A percentile compares a stretch with the other conserved stretches of the same genome.
These are phyloP conservation scores for Trichocladium antarcticum DNA, from an alignment of 495 filamentous ascomycete genomes.

Conservation along the genomic window DNA sequence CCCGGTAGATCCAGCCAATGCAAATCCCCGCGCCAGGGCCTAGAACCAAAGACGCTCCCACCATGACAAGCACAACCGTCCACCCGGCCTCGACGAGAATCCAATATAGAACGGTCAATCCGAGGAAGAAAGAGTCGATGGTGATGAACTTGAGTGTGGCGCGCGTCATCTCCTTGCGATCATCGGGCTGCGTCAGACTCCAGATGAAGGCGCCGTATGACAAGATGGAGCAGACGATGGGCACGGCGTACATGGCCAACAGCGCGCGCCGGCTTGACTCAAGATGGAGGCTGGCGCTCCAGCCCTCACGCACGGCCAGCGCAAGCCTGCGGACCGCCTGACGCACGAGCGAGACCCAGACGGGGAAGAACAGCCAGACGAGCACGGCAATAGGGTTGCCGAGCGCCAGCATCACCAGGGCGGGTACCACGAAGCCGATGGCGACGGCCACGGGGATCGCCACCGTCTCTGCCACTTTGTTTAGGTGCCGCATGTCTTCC, in stretches of 20 bases:
- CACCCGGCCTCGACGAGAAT: constrained; percentile 30
- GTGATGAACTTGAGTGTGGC: constrained; percentile 26
- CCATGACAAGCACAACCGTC: constrained; percentile 21
- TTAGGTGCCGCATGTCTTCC: constrained; percentile 27
- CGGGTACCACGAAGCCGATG: constrained; percentile 28
- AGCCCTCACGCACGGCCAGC: constrained; percentile 5
- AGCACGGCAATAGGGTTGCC: constrained; percentile 62
- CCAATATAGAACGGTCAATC: constrained; percentile 33
- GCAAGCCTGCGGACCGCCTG: constrained; percentile 18
- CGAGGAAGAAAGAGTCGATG: constrained; percentile 27
- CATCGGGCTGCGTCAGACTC: constrained; percentile 23
- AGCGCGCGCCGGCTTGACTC: constrained; percentile 22
- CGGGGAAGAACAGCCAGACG: constrained; percentile 33
- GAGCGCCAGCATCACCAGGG: constrained; percentile 60
- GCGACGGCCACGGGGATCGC: constrained; percentile 32
- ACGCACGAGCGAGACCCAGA: constrained; percentile 28
- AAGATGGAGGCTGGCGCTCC: constrained; percentile 21
- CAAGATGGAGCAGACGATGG: constrained; percentile 24
- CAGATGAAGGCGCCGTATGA: constrained; percentile 25
- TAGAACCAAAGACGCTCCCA: constrained; percentile 19
- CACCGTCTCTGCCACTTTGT: constrained; percentile 23
- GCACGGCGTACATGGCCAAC: constrained; percentile 26
- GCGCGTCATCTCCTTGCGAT: constrained; percentile 33
- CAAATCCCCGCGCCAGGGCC: constrained; percentile 33
- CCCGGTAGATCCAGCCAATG: constrained; percentile 29